Evolutionary conservation across 2,329 filamentous ascomycete species (phyloP).

Genomic region (Graphium sp.): DNA sequence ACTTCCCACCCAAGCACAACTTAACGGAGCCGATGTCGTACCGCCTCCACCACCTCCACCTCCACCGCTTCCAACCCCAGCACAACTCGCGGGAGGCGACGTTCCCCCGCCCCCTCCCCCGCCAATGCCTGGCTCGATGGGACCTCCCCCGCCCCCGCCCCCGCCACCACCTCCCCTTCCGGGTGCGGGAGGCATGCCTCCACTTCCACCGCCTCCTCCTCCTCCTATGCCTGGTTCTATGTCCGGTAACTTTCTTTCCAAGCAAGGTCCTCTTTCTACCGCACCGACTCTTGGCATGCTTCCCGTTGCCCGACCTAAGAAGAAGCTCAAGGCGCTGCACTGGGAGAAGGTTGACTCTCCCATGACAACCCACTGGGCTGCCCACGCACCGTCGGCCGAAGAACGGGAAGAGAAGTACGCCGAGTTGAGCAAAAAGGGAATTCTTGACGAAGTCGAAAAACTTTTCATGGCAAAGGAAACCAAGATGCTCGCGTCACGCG

Average conservation of each 20-base stretch:
- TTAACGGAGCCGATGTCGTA: constrained; percentile 9
- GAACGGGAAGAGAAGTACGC: constrained; percentile 91
- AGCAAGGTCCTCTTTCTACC: constrained; percentile 35
- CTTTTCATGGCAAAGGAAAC: constrained; percentile 94
- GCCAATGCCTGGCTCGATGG: constrained; percentile 19
- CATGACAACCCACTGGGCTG: constrained; percentile 83
- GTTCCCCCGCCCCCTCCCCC: constrained; percentile 16
- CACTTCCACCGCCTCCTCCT: constrained; percentile 34
- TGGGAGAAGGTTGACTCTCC: constrained; percentile 97
- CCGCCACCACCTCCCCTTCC: constrained; percentile 19
- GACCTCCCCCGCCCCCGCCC: constrained; percentile 16
- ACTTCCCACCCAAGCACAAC: constrained; percentile 19
- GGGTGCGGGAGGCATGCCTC: constrained; percentile 16
- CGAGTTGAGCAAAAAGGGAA: constrained; percentile 84
- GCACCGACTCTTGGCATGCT: constrained; percentile 47
- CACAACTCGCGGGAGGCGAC: constrained; percentile 10
- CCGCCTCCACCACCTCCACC: constrained; percentile 24
- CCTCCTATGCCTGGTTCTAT: constrained; percentile 51
- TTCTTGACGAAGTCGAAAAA: constrained; percentile 93
- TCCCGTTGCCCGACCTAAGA: constrained; percentile 79
- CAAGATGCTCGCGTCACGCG: constrained; percentile 59
- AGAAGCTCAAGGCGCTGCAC: constrained; percentile 98
- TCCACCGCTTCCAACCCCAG: constrained; percentile 21
- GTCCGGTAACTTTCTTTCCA: constrained; percentile 61
- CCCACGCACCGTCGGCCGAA: constrained; percentile 69